Base-by-base conservation (phyloP, 176 grass and related monocot genomes). In the barley (Hordeum vulgare) region DNA sequence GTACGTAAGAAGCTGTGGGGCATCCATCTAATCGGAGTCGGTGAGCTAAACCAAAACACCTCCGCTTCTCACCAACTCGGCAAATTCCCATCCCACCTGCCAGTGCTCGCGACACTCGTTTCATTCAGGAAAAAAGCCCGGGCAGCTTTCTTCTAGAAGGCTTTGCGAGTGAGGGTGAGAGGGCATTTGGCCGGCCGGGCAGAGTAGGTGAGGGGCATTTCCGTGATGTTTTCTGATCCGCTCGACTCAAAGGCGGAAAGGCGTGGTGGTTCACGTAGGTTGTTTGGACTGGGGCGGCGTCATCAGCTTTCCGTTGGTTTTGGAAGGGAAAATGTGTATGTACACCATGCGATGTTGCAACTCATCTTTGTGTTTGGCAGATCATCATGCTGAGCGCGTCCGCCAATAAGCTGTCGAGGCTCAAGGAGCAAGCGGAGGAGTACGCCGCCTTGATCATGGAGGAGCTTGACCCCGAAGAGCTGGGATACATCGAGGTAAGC, bases 361-460 rank as follows among this genome's bases (percentile, higher is more conserved):
- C 42, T 45, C 42, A 45, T 58, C 36, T 23, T 49, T 12, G 6
- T 72, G 0, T 44, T 51, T 51, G 15, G 3, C 85, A 99, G 97
- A 96, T 99, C 75, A 99, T 99, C 29, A 94, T 99, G 97, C 78
- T 99, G 40, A 99, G 97, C 23, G 97, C 93, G 14, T 99, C 97
- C 14, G 97, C 97, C 26, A 96, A 96, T 61, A 99, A 99, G 60
- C 85, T 99, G 44, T 88, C 93, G 21, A 92, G 93, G 73, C 82
- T 99, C 28, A 94, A 99, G 71, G 97, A 99, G 66, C 97, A 99
- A 65, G 97, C 97, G 7, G 93, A 94, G 74, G 97, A 99, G 87
- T 99, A 99, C 13, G 93, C 97, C 17, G 97, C 97, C 18, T 61
- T 99, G 33, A 99, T 99, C 78, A 99, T 99, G 97, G 97, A 99